Percentiles rank a stretch among this genome's conserved stretches.
These are phyloP conservation scores for Podila minutissima DNA, from an alignment of 192 early-diverging fungal genomes.

Conservation along the genomic window DNA sequence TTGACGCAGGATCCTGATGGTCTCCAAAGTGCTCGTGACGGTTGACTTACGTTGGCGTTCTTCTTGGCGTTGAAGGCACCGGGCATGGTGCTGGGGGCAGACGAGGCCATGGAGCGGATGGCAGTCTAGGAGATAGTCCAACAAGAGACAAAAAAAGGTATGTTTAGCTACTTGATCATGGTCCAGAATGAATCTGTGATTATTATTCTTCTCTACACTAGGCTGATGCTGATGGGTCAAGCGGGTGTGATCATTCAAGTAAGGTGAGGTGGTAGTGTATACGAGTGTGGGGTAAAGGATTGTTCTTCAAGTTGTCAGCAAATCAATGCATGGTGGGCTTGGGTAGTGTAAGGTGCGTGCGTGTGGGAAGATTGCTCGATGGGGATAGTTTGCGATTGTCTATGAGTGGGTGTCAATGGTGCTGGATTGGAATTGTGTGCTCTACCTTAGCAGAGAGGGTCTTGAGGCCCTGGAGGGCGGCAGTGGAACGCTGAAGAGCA, in stretches of 20 bases:
- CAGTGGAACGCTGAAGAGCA: slow-evolving; percentile 34
- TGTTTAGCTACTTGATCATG: too few species aligned
- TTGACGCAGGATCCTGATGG: too few species aligned
- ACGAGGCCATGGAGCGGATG: slow-evolving; percentile 54
- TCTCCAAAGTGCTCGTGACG: too few species aligned
- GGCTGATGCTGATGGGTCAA: too few species aligned
- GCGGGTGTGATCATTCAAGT: not conserved
- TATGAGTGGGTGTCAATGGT: not conserved
- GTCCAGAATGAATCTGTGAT: too few species aligned
- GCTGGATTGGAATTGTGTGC: not conserved
- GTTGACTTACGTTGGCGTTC: slow-evolving; percentile 63
- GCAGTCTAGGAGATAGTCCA: slow-evolving; percentile 30
- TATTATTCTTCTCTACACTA: too few species aligned
- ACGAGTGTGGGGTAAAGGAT: not conserved
- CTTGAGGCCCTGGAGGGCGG: slow-evolving; percentile 50
- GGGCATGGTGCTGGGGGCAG: slow-evolving; percentile 57
- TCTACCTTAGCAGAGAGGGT: slow-evolving; percentile 47
- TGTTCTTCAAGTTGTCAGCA: too few species aligned
- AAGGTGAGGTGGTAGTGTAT: not conserved
- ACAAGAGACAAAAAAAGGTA: not conserved
- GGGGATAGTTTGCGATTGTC: not conserved
- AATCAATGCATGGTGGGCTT: too few species aligned
- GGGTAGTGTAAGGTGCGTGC: not conserved
- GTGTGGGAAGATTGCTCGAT: not conserved
- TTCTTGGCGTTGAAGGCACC: slow-evolving; percentile 63